Percentiles rank a stretch among this genome's conserved stretches.
Conservation (phyloP, 345 rosid genomes). For the Isatis tinctoria region DNA sequence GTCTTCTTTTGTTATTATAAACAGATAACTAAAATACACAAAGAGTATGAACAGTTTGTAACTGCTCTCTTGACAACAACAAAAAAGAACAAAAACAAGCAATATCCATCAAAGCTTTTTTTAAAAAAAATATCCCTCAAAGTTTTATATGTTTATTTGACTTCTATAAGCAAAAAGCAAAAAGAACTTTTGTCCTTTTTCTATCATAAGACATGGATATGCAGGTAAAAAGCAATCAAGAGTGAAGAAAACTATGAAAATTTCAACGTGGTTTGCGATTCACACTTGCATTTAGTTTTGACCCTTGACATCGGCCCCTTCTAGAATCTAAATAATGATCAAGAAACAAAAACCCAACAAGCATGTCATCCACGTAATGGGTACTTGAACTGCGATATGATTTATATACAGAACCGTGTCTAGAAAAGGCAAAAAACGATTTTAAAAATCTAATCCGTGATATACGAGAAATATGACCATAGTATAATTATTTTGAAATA, state of each 20-base stretch:
- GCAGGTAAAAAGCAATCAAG: conserved; percentile 19
- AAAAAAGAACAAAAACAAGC: neutral
- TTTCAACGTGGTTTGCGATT: conserved; percentile 6
- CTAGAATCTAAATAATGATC: conserved; percentile 8
- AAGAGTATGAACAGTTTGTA: conserved; percentile 22
- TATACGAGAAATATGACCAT: neutral
- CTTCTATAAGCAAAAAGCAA: neutral
- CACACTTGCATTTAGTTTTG: conserved; percentile 2
- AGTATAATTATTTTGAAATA: neutral
- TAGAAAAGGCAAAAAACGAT: neutral
- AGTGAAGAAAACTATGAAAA: conserved; percentile 7
- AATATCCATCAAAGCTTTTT: no score
- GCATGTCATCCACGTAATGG: neutral
- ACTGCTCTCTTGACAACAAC: conserved; percentile 16
- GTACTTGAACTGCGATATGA: neutral
- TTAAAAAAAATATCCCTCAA: neutral
- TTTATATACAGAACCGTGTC: neutral
- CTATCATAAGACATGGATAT: conserved; percentile 15
- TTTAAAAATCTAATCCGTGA: neutral
- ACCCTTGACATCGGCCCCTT: conserved; percentile 18
- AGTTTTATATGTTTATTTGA: conserved; percentile 5
- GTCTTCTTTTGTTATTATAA: neutral
- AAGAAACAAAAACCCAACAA: neutral
- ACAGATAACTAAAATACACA: neutral
- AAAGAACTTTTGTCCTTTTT: neutral